phyloP scores from a whole-genome alignment of 371 early-diverging fungal genomes.

The Actinomortierella ambigua region DNA sequence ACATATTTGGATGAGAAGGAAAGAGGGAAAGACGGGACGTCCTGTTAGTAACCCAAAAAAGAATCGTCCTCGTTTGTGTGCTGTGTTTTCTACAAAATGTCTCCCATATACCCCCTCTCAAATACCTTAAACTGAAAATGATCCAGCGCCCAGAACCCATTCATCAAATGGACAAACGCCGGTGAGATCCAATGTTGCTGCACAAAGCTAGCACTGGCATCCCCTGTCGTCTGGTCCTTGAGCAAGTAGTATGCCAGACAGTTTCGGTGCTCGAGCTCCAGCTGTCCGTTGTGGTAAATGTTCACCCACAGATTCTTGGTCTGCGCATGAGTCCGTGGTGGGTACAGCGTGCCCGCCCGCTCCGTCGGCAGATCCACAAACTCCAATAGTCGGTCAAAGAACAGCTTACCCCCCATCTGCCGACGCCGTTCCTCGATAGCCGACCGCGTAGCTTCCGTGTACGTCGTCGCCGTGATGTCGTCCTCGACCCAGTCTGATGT shows the following conservation, averaged over 20 bases:
- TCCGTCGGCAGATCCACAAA: constrained; percentile 29
- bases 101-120: neutral
- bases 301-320: constrained; percentile 42
- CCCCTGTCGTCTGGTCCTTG: constrained; percentile 31
- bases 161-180: constrained; percentile 41
- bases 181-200: constrained; percentile 33
- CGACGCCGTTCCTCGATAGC: constrained; percentile 30
- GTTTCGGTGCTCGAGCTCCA: constrained; percentile 35
- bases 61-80: neutral
- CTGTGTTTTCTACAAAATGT: neutral
- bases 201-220: constrained; percentile 28
- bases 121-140: constrained; percentile 44
- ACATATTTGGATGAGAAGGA: neutral
- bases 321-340: constrained; percentile 26
- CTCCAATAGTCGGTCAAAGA: constrained; percentile 38
- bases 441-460: constrained; percentile 18
- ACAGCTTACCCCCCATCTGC: constrained; percentile 37
- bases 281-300: constrained; percentile 29
- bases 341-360: constrained; percentile 24
- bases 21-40: neutral
- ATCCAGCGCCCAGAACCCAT: constrained; percentile 46
- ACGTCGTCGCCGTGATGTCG: constrained; percentile 3
- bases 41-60: neutral
- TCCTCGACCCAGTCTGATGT: no score
- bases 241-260: constrained; percentile 41